Base-by-base conservation (phyloP, 306 rosid genomes). In the Ormosia semicastrata region DNA sequence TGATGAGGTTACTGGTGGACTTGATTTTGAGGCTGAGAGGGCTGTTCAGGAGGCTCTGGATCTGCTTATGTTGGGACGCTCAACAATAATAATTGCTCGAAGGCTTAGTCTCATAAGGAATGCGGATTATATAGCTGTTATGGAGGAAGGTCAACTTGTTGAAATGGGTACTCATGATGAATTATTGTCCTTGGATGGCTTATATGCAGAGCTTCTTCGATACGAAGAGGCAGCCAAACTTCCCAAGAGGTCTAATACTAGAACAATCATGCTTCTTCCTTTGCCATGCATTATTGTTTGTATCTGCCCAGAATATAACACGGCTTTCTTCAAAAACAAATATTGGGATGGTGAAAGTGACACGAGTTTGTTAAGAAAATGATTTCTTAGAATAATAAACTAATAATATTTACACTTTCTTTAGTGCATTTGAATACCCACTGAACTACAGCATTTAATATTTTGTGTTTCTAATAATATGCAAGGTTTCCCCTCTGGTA, bases 81-180 rank as follows among this genome's bases (percentile, higher is more conserved):
- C 98, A 67, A 95, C 98, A 66, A 91, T 95, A 84, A 95, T 93
- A 79, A 95, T 95, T 89, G 98, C 98, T 85, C 92, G 98, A 57
- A 88, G 98, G 86, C 98, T 95, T 83, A 95, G 98, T 88, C 97
- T 95, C 68, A 95, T 95, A 83, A 90, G 95, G 91, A 95, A 95
- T 83, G 98, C 97, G 56, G 98, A 95, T 85, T 95, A 89, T 85
- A 95, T 95, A 84, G 97, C 98, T 47, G 98, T 95, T 67, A 95
- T 95, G 98, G 98, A 95, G 88, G 98, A 95, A 87, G 98, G 98
- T 53, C 98, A 88, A 52, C 98, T 95, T 79, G 91, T 95, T 87
- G 98, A 95, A 87, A 93, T 92, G 94, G 98, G 98, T 66, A 95
- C 98, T 14, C 98, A 95, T 83, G 98, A 96, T 80, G 99, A 96